Evolutionary conservation across 129 eudicot genomes (phyloP).

Genomic region (Dittrichia graveolens): DNA sequence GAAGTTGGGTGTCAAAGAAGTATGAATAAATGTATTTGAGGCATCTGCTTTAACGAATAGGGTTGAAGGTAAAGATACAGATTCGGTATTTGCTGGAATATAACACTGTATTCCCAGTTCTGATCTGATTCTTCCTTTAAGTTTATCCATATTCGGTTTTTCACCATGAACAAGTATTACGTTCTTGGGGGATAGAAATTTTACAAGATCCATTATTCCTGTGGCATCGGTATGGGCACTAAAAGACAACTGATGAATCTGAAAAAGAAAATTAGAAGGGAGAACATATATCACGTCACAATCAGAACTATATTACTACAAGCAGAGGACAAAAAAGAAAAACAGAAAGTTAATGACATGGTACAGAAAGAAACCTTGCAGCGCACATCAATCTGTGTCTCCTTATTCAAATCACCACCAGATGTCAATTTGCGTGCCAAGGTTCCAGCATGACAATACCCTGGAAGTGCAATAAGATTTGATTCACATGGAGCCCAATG

Average conservation of each 20-base stretch:
- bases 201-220: slow-evolving; percentile 93
- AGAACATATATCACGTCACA: not conserved
- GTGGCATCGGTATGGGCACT: slow-evolving; percentile 95
- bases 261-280: slow-evolving; percentile 6
- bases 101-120: slow-evolving; percentile 64
- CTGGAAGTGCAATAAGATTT: slow-evolving; percentile 84
- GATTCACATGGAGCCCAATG: slow-evolving; percentile 90
- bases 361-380: slow-evolving; percentile 62
- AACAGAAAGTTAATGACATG: not conserved
- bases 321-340: not conserved
- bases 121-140: slow-evolving; percentile 61
- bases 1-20: slow-evolving; percentile 63
- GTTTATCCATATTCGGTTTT: slow-evolving; percentile 67
- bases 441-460: slow-evolving; percentile 89
- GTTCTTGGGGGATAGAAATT: slow-evolving; percentile 84
- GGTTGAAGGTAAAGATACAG: slow-evolving; percentile 57
- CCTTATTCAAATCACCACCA: slow-evolving; percentile 60
- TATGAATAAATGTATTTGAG: slow-evolving; percentile 49
- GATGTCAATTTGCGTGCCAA: slow-evolving; percentile 79
- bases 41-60: slow-evolving; percentile 58
- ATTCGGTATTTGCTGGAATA: slow-evolving; percentile 73
- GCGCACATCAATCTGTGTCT: slow-evolving; percentile 71
- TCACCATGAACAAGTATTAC: slow-evolving; percentile 92
- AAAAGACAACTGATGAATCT: slow-evolving; percentile 90
- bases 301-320: not conserved